Evolutionary conservation across 192 early-diverging fungal genomes (phyloP), one percentile per base, ranked within the genome.

Genomic region (Haplosporangium gracile): DNA sequence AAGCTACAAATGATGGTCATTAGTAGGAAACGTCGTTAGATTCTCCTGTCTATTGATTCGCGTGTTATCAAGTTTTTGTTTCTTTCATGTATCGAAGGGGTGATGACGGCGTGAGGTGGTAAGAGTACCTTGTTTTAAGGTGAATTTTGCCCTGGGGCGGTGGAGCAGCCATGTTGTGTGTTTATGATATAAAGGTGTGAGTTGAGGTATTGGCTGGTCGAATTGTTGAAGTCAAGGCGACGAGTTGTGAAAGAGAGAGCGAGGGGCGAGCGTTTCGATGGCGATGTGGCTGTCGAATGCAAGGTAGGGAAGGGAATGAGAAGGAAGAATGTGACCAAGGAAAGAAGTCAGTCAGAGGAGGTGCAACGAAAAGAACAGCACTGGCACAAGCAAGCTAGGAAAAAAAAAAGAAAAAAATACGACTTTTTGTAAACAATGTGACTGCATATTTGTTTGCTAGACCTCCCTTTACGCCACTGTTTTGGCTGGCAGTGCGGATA

Each of bases 1-100:
- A 94, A 96, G 88, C 96, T 97, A 74, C 39, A 74, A 74, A 36
- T 26, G 47, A 36, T 68, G 68, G 70, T 29, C 13, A 74, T 6
- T 16, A 55, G 29, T 34, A 39, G 22, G 60, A 16, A 45, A 45
- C 4, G 60, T 32, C 26, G 29, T 65, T 55, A 34, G n/a, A 32
- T 24, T 29, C 15, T 6, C 2, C 7, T n/a, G 51, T 9, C 29
- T 2, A 57, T 36, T 24, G 13, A 34, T 65, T 15, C 60, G 60
- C 60, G 60, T 65, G 5, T 32, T 65, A 32, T 65, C 60, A 4
- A 65, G 60, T 15, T 0, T 11, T 32, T 32, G 60, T 51, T 5
- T 69, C 53, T 6, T 8, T 0, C 0, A 32, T 20, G 45, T 45
- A 26, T 47, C 2, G 42, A 45, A 18, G 16, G n/a, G 15, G 26